Base-by-base conservation (phyloP, 768 basidiomycete species). In the Pholiota microspora region DNA sequence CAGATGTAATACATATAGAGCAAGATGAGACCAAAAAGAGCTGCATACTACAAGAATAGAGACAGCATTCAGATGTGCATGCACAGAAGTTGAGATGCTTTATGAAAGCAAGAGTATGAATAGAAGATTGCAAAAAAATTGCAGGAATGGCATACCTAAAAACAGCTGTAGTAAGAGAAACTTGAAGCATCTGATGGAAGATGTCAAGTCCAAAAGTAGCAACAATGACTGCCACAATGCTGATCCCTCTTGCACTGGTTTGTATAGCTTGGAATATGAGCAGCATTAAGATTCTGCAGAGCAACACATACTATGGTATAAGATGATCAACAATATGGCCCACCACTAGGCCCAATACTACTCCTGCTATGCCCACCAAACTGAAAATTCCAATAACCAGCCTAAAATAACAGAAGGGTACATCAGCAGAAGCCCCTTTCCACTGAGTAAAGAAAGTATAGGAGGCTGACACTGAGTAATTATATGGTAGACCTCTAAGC, bases 41-140 rank as follows among this genome's bases (percentile, higher is more conserved):
- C 78, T 58, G n/a, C n/a, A n/a, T 63, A 86, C 86, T 2, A 84
- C 82, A 51, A 93, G 73, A 40, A 94, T 80, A 38, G 84, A 75
- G 42, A 92, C 78, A 1, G 92, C 90, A 59, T 94, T 93, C 9
- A 85, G 15, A 84, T 70, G 60, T 93, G n/a, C n/a, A n/a, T n/a
- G n/a, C n/a, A n/a, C n/a, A n/a, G n/a, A n/a, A n/a, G n/a, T n/a
- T n/a, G n/a, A n/a, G n/a, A n/a, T n/a, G n/a, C n/a, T n/a, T n/a
- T n/a, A n/a, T n/a, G n/a, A n/a, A n/a, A n/a, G n/a, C n/a, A n/a
- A n/a, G n/a, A n/a, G n/a, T n/a, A n/a, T n/a, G n/a, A n/a, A n/a
- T n/a, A n/a, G n/a, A n/a, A 90, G n/a, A 88, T 69, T 23, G 89
- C 83, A 54, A 92, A 77, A 38, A 82, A n/a, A n/a, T n/a, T n/a